Evolutionary conservation across 2,329 filamentous ascomycete species (phyloP).

Genomic region (Microcera coccophila): DNA sequence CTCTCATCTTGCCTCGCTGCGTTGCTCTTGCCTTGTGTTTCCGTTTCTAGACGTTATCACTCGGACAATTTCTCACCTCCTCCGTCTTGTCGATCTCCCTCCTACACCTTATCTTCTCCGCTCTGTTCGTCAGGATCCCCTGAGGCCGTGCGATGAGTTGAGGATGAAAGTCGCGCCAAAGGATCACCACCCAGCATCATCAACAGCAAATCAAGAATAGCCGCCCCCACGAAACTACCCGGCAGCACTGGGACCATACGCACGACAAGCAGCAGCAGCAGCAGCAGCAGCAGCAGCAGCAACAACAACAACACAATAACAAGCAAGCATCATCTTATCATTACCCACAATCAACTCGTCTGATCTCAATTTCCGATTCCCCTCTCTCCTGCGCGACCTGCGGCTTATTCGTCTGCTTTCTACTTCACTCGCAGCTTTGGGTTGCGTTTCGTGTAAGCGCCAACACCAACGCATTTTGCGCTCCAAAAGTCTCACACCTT

Average conservation of each 20-base stretch:
- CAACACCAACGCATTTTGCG: slow-evolving; percentile 14
- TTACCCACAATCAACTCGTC: no score
- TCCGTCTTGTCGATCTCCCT: not conserved
- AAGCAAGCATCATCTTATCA: no score
- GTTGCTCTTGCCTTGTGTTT: not conserved
- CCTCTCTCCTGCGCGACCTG: no score
- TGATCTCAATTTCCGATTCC: no score
- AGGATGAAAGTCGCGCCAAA: not conserved
- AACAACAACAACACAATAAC: no score
- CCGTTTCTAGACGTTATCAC: not conserved
- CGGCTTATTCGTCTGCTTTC: no score
- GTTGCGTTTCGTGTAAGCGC: slow-evolving; percentile 8
- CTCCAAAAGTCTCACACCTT: slow-evolving; percentile 15
- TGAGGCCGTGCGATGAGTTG: not conserved
- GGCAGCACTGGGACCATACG: no score
- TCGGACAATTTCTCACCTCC: not conserved
- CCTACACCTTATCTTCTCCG: not conserved
- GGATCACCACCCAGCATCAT: slow-evolving; percentile 5
- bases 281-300: no score
- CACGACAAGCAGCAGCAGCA: no score
- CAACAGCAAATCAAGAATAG: slow-evolving; percentile 7
- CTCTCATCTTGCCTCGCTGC: not conserved
- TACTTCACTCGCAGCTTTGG: not conserved
- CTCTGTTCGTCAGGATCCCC: not conserved
- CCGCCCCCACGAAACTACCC: no score